Base-by-base conservation (phyloP, 2,329 filamentous ascomycete species). In the Beauveria pseudobassiana region DNA sequence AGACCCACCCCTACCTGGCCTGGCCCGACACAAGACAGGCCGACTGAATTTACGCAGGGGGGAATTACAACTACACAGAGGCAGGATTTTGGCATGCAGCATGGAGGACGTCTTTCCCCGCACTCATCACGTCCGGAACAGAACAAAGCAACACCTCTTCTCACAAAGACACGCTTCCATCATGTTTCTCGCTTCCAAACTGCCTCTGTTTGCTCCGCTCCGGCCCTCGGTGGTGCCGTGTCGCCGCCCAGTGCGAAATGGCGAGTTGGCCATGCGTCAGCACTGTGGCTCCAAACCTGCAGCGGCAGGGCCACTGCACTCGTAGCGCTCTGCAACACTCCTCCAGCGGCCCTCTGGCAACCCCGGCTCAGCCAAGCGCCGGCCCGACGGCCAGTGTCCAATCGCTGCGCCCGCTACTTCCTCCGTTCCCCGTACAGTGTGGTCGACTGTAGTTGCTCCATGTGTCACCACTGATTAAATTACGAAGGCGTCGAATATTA, bases 201-300 rank as follows among this genome's bases (percentile, higher is more conserved):
- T 38, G 34, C 40, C 24, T 46, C 53, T 56, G 53, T 56, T 56
- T 56, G 40, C 53, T 56, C 53, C 53, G 53, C 53, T 56, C 53
- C 53, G 53, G 53, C 24, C 20, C 53, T 56, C 53, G 53, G 53
- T 56, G 53, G 38, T 56, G 40, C 53, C 53, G 53, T 46, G 46
- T 56, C 53, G 53, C 53, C 53, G 53, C 53, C 40, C 53, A 56
- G 53, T 56, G 42, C 40, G 53, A 34, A 24, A 30, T 38, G 34
- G 24, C 40, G 38, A 52, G 51, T 8, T 53, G 30, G 12, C n/a
- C 14, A 5, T 56, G 24, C 42, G 38, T 10, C 22, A 45, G 22
- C 53, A 56, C 53, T 45, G 53, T 56, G 20, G n/a, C 30, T 20
- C 52, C 40, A 42, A 30, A 30, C 22, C 42, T 30, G 16, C 51